Conservation (phyloP, 2,329 filamentous ascomycete genomes). For the Cryphonectria nitschkei region DNA sequence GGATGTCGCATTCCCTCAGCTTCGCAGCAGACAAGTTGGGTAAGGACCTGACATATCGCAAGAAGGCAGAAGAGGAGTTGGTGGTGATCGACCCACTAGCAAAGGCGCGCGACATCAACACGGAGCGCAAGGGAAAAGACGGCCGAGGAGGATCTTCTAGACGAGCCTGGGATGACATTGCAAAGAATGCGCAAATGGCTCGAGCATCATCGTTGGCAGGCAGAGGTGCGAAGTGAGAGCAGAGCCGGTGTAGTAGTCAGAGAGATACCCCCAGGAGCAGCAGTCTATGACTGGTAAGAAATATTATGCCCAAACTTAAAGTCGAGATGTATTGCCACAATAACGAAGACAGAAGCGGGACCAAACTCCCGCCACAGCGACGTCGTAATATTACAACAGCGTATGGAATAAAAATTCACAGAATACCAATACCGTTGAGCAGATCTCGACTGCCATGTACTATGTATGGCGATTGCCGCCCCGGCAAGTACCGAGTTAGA, state of each 20-base stretch:
- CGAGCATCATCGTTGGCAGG: slow-evolving; percentile 57
- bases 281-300: background rate
- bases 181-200: slow-evolving; percentile 60
- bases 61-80: slow-evolving; percentile 87
- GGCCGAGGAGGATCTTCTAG: slow-evolving; percentile 53
- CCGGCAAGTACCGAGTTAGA: slow-evolving; percentile 4
- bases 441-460: background rate
- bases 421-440: background rate
- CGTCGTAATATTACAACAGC: background rate
- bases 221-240: slow-evolving; percentile 55
- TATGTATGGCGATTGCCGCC: background rate
- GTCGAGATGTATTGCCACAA: background rate
- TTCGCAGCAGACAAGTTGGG: slow-evolving; percentile 90
- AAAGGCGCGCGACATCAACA: slow-evolving; percentile 73
- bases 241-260: background rate
- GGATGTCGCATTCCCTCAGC: slow-evolving; percentile 84
- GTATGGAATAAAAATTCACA: background rate
- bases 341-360: background rate
- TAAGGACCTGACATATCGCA: slow-evolving; percentile 88
- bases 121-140: slow-evolving; percentile 65
- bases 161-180: slow-evolving; percentile 61
- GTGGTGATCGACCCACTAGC: slow-evolving; percentile 92
- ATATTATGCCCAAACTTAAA: background rate
- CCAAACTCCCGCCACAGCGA: background rate
- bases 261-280: slow-evolving; percentile 12